A percentile compares a stretch with the other conserved stretches of the same genome.
These are phyloP conservation scores for Spencermartinsiella ligniputridi DNA, from an alignment of 1,139 yeast species.

Conservation along the genomic window DNA sequence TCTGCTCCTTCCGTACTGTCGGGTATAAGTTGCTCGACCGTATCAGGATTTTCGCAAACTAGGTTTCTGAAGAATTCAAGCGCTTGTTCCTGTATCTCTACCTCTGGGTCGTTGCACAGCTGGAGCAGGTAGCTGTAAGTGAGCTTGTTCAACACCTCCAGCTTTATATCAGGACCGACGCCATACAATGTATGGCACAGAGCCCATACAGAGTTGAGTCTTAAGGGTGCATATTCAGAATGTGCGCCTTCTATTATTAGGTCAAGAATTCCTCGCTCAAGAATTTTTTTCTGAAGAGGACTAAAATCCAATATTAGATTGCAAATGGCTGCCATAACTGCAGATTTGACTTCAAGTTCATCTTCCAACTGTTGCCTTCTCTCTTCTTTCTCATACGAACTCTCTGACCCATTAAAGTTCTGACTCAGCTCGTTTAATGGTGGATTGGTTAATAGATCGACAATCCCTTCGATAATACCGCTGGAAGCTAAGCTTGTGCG, in stretches of 20 bases:
- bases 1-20: slow-evolving; percentile 32
- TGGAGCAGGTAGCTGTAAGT: slow-evolving; percentile 50
- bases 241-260: slow-evolving; percentile 40
- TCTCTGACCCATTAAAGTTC: slow-evolving; percentile 22
- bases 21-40: slow-evolving; percentile 40
- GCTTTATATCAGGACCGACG: slow-evolving; percentile 34
- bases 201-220: slow-evolving; percentile 52
- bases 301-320: slow-evolving; percentile 79
- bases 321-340: slow-evolving; percentile 66
- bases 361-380: slow-evolving; percentile 23
- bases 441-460: slow-evolving; percentile 34
- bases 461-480: slow-evolving; percentile 47
- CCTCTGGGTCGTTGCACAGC: slow-evolving; percentile 44
- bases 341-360: slow-evolving; percentile 49
- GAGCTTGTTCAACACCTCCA: slow-evolving; percentile 38
- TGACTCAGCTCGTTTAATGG: slow-evolving; percentile 19
- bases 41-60: slow-evolving; percentile 59
- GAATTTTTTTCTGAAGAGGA: slow-evolving; percentile 56
- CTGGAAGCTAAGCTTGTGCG: slow-evolving; percentile 64
- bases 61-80: slow-evolving; percentile 73
- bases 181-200: slow-evolving; percentile 51
- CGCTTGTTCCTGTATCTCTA: slow-evolving; percentile 59
- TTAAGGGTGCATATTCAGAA: slow-evolving; percentile 34
- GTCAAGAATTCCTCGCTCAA: slow-evolving; percentile 52
- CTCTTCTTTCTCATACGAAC: slow-evolving; percentile 10